These are phyloP conservation scores for Amaranthus hypochondriacus DNA, from an alignment of 148 eudicot species.

Conservation along the genomic window DNA sequence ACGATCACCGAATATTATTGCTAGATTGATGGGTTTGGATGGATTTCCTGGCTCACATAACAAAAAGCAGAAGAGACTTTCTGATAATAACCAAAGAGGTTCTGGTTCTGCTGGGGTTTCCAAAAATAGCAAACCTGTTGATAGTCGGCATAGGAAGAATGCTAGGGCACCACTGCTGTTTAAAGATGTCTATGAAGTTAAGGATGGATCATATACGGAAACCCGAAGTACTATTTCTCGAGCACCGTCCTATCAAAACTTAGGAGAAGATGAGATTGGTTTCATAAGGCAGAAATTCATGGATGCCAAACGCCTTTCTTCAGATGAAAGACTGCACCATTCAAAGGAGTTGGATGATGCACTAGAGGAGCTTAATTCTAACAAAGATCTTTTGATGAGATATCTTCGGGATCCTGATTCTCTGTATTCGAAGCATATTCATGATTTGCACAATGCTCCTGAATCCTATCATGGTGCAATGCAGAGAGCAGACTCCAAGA, in stretches of 20 bases:
- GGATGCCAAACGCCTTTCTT: conserved; percentile 49
- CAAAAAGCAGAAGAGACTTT: conserved; percentile 38
- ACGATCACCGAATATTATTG: conserved; percentile 54
- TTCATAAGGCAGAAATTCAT: conserved; percentile 44
- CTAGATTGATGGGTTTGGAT: conserved; percentile 93
- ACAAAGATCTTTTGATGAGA: conserved; percentile 51
- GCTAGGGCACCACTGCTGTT: conserved; percentile 42
- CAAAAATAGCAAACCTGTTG: conserved; percentile 25
- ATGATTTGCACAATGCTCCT: conserved; percentile 40
- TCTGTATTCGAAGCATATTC: conserved; percentile 59
- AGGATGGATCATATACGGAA: conserved; percentile 36
- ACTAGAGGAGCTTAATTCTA: conserved; percentile 46
- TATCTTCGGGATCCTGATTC: conserved; percentile 64
- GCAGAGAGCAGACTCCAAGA: conserved; percentile 37
- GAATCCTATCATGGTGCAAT: conserved; percentile 34
- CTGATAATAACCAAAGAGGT: conserved; percentile 33
- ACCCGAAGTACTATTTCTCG: conserved; percentile 30
- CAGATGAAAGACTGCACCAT: conserved; percentile 46
- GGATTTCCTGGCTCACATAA: conserved; percentile 60
- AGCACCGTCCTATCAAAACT: conserved; percentile 24
- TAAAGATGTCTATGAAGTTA: conserved; percentile 82
- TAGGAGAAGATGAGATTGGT: conserved; percentile 46
- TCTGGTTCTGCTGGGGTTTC: conserved; percentile 20
- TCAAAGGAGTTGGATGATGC: conserved; percentile 48
- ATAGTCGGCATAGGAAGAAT: conserved; percentile 31